These are phyloP conservation scores for Russula compacta DNA, from an alignment of 768 basidiomycete species.

Conservation along the genomic window DNA sequence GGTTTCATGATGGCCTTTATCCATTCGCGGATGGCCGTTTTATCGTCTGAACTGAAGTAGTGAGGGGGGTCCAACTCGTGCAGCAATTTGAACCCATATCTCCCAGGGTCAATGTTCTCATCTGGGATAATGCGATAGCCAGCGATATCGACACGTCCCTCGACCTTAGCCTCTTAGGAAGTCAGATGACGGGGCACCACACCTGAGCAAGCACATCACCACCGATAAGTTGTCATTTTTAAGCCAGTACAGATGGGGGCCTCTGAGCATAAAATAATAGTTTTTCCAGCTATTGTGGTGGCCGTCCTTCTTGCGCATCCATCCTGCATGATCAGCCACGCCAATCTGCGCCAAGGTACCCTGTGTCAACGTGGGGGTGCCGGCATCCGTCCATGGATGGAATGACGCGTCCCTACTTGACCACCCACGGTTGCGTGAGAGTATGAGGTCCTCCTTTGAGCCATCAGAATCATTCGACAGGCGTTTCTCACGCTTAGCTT, in stretches of 20 bases:
- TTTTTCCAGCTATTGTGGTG: constrained; percentile 88
- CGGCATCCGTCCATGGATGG: not conserved
- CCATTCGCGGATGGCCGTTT: constrained; percentile 79
- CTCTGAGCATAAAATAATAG: constrained; percentile 89
- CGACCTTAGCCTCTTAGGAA: constrained; percentile 79
- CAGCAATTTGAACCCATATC: constrained; percentile 90
- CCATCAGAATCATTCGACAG: constrained; percentile 18
- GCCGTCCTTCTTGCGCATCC: constrained; percentile 95
- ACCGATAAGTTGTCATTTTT: constrained; percentile 59
- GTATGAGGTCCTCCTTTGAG: constrained; percentile 28
- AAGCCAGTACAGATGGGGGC: constrained; percentile 81
- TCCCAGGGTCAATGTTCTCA: constrained; percentile 82
- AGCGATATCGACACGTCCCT: constrained; percentile 86
- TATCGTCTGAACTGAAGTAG: constrained; percentile 87
- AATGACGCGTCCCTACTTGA: not conserved
- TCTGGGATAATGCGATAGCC: constrained; percentile 93
- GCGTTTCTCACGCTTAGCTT: constrained; percentile 19
- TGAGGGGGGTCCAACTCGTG: constrained; percentile 83
- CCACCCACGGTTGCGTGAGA: constrained; percentile 50
- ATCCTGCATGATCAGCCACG: constrained; percentile 78
- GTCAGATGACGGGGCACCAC: not conserved
- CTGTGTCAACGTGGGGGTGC: constrained; percentile 35
- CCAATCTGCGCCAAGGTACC: constrained; percentile 88
- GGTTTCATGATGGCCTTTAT: constrained; percentile 99
- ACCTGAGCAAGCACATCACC: constrained; percentile 18